Evolutionary conservation across 768 basidiomycete genomes (phyloP), one percentile per base, ranked within the genome.

Genomic region (Termitomyces sp.): DNA sequence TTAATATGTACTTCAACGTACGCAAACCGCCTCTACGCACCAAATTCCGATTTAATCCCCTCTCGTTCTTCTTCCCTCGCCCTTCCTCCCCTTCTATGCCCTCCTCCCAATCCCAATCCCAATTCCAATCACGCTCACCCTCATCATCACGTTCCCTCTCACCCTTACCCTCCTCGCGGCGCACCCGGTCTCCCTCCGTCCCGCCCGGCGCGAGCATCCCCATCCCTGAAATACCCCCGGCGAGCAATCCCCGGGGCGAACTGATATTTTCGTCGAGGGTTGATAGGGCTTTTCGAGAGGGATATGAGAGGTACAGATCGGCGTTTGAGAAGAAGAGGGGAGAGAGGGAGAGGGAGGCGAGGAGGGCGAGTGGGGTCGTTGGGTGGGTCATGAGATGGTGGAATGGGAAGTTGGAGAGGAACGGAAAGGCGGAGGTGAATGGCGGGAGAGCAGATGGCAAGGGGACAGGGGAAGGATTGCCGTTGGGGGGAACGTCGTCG

Each of bases 1-100:
- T 98, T 69, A 99, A 99, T 70, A 95, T 99, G 86, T 91, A 92
- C 65, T 80, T 99, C 62, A 99, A 99, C 73, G 90, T 96, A 64
- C 88, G 94, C 41, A 83, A 84, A 60, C 87, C 85, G 2, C 83
- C 92, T 0, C 71, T 90, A 15, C 78, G 81, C 32, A 83, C 87
- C 11, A 83, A 80, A 63, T 70, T 84, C 58, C 64, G 62, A 60
- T 74, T 69, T 73, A 84, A 79, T 62, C 80, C 80, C 8, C 68
- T 86, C 46, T 68, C 77, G n/a, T 79, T 83, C 70, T 78, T 86
- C 69, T 82, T 82, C 55, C 76, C 77, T 11, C 73, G 77, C 22
- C 32, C 34, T 15, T 21, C 21, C 32, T 1, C 30, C 4, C 10
- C 45, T 11, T 9, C 26, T 12, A 4, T 26, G 10, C n/a, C 30